A percentile compares a stretch with the other conserved stretches of the same genome.
These are phyloP conservation scores for Cystobasidium ongulense DNA, from an alignment of 768 basidiomycete species.

Conservation along the genomic window DNA sequence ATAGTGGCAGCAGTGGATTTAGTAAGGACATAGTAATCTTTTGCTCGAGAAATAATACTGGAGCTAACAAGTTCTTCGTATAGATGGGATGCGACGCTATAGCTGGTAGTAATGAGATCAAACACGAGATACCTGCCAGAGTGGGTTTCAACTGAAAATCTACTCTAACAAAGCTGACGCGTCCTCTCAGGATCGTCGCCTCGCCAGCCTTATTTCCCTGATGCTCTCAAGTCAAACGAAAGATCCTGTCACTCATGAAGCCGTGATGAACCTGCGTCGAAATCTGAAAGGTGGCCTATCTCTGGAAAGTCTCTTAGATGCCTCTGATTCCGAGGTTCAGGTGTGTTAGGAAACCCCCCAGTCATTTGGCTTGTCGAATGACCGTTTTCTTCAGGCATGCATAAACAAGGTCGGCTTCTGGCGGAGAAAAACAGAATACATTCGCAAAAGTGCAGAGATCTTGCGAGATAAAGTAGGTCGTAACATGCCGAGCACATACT, in stretches of 20 bases:
- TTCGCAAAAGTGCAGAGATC: constrained; percentile 7
- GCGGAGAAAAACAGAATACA: constrained; percentile 66
- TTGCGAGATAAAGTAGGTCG: constrained; percentile 53
- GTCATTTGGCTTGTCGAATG: not conserved
- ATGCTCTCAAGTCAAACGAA: constrained; percentile 97
- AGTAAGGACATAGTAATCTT: constrained; percentile 50
- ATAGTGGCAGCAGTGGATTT: constrained; percentile 73
- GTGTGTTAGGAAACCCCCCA: constrained; percentile 26
- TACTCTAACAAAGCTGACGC: not conserved
- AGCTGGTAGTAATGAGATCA: constrained; percentile 2
- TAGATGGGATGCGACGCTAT: constrained; percentile 43
- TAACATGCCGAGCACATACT: no score
- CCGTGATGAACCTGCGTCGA: constrained; percentile 62
- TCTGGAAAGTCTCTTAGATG: constrained; percentile 59
- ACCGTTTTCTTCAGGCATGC: constrained; percentile 49
- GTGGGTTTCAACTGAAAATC: not conserved
- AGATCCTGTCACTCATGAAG: constrained; percentile 52
- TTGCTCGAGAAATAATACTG: constrained; percentile 57
- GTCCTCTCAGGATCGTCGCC: constrained; percentile 61
- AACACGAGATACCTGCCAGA: constrained; percentile 27
- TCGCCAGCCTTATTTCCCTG: constrained; percentile 76
- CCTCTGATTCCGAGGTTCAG: constrained; percentile 56
- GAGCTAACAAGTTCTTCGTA: constrained; percentile 38
- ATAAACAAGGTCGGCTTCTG: constrained; percentile 90
- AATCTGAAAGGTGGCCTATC: constrained; percentile 72